Conservation (phyloP, 2,329 filamentous ascomycete species). For the Dactylellina sp. region DNA sequence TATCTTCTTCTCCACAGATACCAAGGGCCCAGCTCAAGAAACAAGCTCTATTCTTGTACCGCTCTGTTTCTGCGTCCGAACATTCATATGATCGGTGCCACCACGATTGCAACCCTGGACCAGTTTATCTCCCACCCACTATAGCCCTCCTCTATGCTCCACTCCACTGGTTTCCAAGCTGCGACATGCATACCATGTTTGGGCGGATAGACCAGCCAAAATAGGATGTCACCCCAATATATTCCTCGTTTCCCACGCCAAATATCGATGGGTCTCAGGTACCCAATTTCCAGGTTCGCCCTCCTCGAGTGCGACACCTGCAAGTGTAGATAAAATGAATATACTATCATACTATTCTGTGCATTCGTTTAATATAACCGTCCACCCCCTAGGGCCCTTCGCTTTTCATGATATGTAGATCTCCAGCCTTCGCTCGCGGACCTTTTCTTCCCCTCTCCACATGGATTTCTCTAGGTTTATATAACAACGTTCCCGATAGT, state of each 20-base stretch:
- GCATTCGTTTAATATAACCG: constrained; percentile 31
- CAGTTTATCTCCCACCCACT: constrained; percentile 24
- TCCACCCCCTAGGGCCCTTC: constrained; percentile 47
- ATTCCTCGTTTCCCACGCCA: constrained; percentile 31
- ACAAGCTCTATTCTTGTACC: constrained; percentile 9
- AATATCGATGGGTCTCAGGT: constrained; percentile 33
- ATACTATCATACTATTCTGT: constrained; percentile 4
- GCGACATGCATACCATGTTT: constrained; percentile 52
- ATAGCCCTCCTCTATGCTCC: constrained; percentile 33
- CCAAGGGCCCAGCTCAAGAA: neutral
- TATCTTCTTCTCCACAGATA: constrained; percentile 20
- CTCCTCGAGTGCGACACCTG: constrained; percentile 4
- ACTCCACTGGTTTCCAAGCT: constrained; percentile 48
- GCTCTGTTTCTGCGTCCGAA: too few relatives aligned
- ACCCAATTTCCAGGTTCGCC: constrained; percentile 19
- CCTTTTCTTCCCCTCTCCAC: neutral
- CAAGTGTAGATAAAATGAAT: constrained; percentile 18
- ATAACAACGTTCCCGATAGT: neutral
- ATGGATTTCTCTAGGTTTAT: neutral
- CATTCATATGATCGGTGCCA: constrained; percentile 17
- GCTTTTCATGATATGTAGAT: constrained; percentile 17
- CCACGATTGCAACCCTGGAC: constrained; percentile 11
- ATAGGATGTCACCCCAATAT: constrained; percentile 25
- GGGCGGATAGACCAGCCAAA: constrained; percentile 55
- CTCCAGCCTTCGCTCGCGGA: constrained; percentile 7